Evolutionary conservation across 129 eudicot genomes (phyloP).

Genomic region (Artemisia annua): DNA sequence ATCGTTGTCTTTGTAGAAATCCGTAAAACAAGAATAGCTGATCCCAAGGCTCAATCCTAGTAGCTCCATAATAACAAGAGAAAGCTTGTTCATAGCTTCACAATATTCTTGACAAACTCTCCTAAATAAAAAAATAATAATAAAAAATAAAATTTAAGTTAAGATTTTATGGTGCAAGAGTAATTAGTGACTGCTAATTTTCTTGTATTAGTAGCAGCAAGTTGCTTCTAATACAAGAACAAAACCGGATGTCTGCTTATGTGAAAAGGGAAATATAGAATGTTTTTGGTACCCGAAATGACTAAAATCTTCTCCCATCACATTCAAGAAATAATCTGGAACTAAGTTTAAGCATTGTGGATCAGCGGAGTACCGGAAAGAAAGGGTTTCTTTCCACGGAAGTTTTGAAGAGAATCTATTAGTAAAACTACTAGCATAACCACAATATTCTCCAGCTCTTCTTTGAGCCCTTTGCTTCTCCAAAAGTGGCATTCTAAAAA

Average conservation of each 20-base stretch:
- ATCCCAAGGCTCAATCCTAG: slow-evolving; percentile 79
- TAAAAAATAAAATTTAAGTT: background rate
- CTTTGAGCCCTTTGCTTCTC: slow-evolving; percentile 61
- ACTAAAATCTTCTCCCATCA: slow-evolving; percentile 62
- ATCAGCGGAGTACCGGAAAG: slow-evolving; percentile 52
- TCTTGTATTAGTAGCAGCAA: slow-evolving; percentile 7
- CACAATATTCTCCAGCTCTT: slow-evolving; percentile 61
- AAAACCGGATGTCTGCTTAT: background rate
- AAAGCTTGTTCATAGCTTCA: slow-evolving; percentile 71
- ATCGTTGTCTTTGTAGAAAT: slow-evolving; percentile 67
- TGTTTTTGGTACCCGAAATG: slow-evolving; percentile 61
- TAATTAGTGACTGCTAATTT: background rate
- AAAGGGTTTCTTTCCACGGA: slow-evolving; percentile 95
- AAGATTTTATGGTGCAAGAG: background rate
- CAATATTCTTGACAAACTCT: slow-evolving; percentile 69
- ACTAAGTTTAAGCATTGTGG: slow-evolving; percentile 34
- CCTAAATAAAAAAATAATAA: slow-evolving; percentile 35
- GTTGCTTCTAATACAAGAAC: background rate
- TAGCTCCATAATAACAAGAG: slow-evolving; percentile 71
- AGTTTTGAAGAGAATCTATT: slow-evolving; percentile 79
- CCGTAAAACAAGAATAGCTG: slow-evolving; percentile 49
- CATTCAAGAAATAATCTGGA: slow-evolving; percentile 47
- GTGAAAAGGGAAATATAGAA: background rate
- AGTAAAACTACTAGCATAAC: slow-evolving; percentile 87
- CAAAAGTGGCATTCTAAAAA: slow-evolving; percentile 55